phyloP scores from a whole-genome alignment of 345 rosid species.

The Anacardium occidentale region DNA sequence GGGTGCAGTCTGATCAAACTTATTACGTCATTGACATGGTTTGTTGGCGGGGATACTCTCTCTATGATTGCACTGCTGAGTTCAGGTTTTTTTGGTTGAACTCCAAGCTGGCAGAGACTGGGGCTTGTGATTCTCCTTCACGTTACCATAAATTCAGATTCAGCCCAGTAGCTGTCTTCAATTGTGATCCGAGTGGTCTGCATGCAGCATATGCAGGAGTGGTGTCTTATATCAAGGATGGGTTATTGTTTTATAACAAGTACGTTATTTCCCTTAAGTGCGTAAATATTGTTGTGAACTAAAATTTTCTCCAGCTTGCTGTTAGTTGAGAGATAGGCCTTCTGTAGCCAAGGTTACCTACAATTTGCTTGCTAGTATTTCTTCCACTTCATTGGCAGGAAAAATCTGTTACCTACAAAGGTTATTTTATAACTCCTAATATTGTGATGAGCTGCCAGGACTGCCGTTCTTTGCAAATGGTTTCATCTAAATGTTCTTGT shows the following conservation, averaged over 20 bases:
- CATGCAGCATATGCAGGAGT: slow-evolving; percentile 55
- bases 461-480: neutral
- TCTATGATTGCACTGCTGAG: slow-evolving; percentile 86
- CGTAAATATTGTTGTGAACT: neutral
- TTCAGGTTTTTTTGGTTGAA: slow-evolving; percentile 89
- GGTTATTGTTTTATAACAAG: slow-evolving; percentile 90
- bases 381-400: neutral
- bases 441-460: neutral
- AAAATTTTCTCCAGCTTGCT: neutral
- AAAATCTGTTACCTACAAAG: neutral
- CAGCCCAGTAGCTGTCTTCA: slow-evolving; percentile 54
- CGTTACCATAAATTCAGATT: slow-evolving; percentile 67
- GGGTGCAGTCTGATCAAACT: slow-evolving; percentile 71
- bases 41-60: slow-evolving; percentile 92
- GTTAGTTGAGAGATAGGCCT: neutral
- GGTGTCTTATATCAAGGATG: slow-evolving; percentile 77
- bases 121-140: slow-evolving; percentile 78
- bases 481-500: neutral
- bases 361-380: neutral
- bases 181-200: slow-evolving; percentile 75
- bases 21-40: slow-evolving; percentile 91
- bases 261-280: slow-evolving; percentile 28
- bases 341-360: no score
- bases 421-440: neutral
- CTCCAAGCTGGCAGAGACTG: slow-evolving; percentile 86